Evolutionary conservation across 305 asterid genomes (phyloP).

Genomic region (Fraxinus baroniana): DNA sequence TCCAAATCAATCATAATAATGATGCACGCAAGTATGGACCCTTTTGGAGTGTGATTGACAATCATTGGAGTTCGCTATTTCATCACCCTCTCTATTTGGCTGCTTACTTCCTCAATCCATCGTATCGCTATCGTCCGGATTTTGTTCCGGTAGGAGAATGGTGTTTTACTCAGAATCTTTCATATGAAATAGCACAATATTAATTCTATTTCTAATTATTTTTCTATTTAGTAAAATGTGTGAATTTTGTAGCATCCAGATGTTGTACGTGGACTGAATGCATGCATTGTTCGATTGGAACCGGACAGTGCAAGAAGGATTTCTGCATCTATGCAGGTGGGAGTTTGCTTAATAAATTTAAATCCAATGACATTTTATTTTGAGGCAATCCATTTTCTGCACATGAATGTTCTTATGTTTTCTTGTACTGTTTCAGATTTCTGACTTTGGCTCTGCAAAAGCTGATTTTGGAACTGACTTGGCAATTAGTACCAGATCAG

Average conservation of each 20-base stretch:
- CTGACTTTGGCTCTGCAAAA: slow-evolving; percentile 83
- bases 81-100: slow-evolving; percentile 90
- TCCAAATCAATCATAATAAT: slow-evolving; percentile 69
- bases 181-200: slow-evolving; percentile 9
- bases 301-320: slow-evolving; percentile 73
- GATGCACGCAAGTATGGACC: slow-evolving; percentile 70
- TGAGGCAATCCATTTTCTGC: not conserved
- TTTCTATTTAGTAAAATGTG: slow-evolving; percentile 12
- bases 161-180: slow-evolving; percentile 22
- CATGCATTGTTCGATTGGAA: slow-evolving; percentile 82
- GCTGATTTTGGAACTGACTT: slow-evolving; percentile 97
- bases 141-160: slow-evolving; percentile 68
- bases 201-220: slow-evolving; percentile 4
- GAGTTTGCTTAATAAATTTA: slow-evolving; percentile 16
- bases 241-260: slow-evolving; percentile 74
- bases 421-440: slow-evolving; percentile 58
- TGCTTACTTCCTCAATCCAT: slow-evolving; percentile 86
- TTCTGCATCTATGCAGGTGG: slow-evolving; percentile 94
- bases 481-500: slow-evolving; percentile 88
- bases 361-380: not conserved
- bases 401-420: not conserved
- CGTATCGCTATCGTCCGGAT: slow-evolving; percentile 80
- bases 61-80: slow-evolving; percentile 62
- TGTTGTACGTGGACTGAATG: slow-evolving; percentile 85
- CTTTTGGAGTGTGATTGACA: slow-evolving; percentile 75